phyloP scores from a whole-genome alignment of 2,329 filamentous ascomycete genomes.

The Alternaria angustiovoidea region DNA sequence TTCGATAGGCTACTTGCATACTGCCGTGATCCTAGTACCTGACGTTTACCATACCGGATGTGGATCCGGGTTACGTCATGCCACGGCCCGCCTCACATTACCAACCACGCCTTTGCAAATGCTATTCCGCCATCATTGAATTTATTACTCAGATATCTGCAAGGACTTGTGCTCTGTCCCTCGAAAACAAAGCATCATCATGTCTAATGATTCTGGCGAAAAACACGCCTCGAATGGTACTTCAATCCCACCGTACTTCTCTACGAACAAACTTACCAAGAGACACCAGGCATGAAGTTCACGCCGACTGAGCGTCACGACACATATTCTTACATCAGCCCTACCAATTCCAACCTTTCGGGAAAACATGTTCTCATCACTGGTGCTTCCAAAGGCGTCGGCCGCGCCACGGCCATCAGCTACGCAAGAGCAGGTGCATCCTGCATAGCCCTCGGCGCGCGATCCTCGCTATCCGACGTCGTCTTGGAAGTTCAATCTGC shows the following conservation, averaged over 20 bases:
- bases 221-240: neutral
- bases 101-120: neutral
- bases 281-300: constrained; percentile 16
- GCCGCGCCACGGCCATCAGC: constrained; percentile 60
- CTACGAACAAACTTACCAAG: neutral
- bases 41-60: neutral
- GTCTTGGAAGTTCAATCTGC: constrained; percentile 50
- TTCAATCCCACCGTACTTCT: neutral
- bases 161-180: neutral
- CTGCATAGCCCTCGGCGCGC: constrained; percentile 62
- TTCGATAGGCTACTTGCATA: neutral
- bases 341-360: constrained; percentile 42
- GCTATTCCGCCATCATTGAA: neutral
- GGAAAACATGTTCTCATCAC: constrained; percentile 61
- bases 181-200: neutral
- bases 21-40: neutral
- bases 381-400: constrained; percentile 64
- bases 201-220: neutral
- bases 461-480: constrained; percentile 53
- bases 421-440: constrained; percentile 65
- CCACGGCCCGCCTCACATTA: neutral
- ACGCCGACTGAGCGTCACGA: constrained; percentile 50
- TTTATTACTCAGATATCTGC: neutral
- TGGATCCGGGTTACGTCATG: neutral
- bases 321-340: constrained; percentile 62